Evolutionary conservation across 1,139 yeast species (phyloP), one percentile per base, ranked within the genome.

Genomic region (Kodamaea sp.): DNA sequence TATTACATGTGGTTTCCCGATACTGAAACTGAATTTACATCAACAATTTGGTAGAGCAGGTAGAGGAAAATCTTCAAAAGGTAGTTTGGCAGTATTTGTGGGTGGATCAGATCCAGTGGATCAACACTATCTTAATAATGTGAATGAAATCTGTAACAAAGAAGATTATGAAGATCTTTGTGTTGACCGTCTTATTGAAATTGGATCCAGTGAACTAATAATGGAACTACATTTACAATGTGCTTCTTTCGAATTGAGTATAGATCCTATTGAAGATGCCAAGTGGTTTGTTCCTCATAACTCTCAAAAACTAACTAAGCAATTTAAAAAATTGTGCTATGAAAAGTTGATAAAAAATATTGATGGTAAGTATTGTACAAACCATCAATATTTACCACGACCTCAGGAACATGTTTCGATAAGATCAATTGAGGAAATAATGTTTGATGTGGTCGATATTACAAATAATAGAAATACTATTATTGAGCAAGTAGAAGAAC

Each of bases 21-120:
- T 79, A 31, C 85, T 95, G 45, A 75, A 89, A 43, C 83, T 94
- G 45, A 88, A 88, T 46, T 75, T 92, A 54, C 88, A 92, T 50
- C 99, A 92, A 59, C 98, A 92, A 54, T 84, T 94, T 67, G 99
- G 98, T 28, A 73, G 98, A 51, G 97, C 96, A 0, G 98, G 98
- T 9, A 69, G 97, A 57, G 78, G 96, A 42, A 73, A 73, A 37
- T 83, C 81, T 42, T 84, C 97, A 5, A 55, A 55, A 31, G 75
- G 75, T 2, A 68, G 75, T 10, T 61, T 92, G 53, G 92, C 96
- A 0, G 63, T 92, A 5, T 79, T 85, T 41, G 86, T 94, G 9
- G 94, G 92, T 0, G 86, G 95, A 23, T 80, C 82, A 9, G 83
- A 84, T 7, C 96, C 97, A 0, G 77, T 88, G 1, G 96, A 92